Conservation (phyloP, 1,284 basidiomycete species). For the Pisolithus thermaeus region DNA sequence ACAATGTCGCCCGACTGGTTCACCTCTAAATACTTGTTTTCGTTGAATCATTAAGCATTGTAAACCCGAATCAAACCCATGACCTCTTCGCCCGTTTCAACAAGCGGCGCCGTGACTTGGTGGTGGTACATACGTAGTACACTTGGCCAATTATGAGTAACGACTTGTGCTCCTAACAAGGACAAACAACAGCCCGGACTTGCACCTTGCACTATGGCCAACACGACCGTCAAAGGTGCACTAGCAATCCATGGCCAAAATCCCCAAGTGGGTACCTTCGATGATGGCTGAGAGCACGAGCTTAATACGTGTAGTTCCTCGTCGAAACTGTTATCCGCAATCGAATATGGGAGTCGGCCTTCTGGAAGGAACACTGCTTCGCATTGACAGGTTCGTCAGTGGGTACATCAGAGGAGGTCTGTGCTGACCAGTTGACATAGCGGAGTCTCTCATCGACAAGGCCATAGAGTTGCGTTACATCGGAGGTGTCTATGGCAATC, state of each 20-base stretch:
- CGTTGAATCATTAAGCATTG: too few species aligned
- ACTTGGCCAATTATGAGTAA: conserved; percentile 4
- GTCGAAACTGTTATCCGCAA: conserved; percentile 96
- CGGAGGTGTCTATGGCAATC: conserved; percentile 92
- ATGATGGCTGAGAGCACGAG: conserved; percentile 3
- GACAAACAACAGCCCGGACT: conserved; percentile 15
- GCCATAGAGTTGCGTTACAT: conserved; percentile 79
- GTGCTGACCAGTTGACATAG: conserved; percentile 34
- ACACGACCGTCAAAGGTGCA: conserved; percentile 82
- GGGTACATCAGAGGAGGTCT: background rate
- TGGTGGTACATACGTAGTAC: too few species aligned
- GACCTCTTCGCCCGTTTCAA: background rate
- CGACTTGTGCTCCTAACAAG: conserved; percentile 16
- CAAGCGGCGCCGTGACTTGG: too few species aligned
- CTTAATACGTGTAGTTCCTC: conserved; percentile 63
- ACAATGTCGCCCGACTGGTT: too few species aligned
- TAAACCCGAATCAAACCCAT: too few species aligned
- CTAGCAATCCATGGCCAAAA: conserved; percentile 90
- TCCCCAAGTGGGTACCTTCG: conserved; percentile 56
- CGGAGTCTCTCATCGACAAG: conserved; percentile 91
- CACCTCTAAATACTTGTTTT: too few species aligned
- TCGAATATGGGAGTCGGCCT: conserved; percentile 92
- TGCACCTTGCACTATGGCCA: conserved; percentile 59
- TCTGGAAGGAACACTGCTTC: conserved; percentile 98
- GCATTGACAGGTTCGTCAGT: conserved; percentile 69